Conservation (phyloP, 345 rosid genomes). For the Citrus mangshanensis region DNA sequence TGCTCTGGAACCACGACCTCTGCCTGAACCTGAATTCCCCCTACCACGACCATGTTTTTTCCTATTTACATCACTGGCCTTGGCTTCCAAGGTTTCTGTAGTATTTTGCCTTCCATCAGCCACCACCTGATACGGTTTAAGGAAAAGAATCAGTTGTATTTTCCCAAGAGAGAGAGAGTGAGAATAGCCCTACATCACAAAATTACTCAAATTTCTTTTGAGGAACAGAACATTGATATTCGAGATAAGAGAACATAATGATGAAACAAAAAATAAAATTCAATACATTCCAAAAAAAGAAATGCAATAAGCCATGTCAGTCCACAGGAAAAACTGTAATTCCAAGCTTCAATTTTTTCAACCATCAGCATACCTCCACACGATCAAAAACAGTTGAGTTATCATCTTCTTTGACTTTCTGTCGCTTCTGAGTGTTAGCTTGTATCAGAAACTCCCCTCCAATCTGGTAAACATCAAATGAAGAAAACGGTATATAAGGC, state of each 20-base stretch:
- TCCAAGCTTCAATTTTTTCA: neutral
- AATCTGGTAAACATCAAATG: slow-evolving; percentile 42
- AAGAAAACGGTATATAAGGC: slow-evolving; percentile 3
- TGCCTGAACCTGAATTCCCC: slow-evolving; percentile 56
- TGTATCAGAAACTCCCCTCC: slow-evolving; percentile 86
- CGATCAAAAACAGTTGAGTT: slow-evolving; percentile 42
- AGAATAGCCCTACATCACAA: neutral
- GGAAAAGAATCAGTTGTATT: slow-evolving; percentile 2
- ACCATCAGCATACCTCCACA: slow-evolving; percentile 52
- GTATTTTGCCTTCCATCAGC: slow-evolving; percentile 66
- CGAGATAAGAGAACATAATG: neutral
- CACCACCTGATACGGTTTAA: slow-evolving; percentile 38
- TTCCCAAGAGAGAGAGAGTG: neutral
- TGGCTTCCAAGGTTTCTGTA: slow-evolving; percentile 49
- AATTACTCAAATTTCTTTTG: neutral
- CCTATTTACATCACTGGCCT: slow-evolving; percentile 55
- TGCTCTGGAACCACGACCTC: slow-evolving; percentile 87
- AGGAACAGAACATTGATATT: neutral
- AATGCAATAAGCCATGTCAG: neutral
- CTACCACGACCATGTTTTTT: slow-evolving; percentile 88
- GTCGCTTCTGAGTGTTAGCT: slow-evolving; percentile 88
- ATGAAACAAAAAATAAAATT: neutral
- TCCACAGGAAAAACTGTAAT: slow-evolving; percentile 3
- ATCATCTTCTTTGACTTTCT: slow-evolving; percentile 58
- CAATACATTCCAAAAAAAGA: neutral